Evolutionary conservation across 192 early-diverging fungal genomes (phyloP).

Genomic region (Jimgerdemannia flammicorona): DNA sequence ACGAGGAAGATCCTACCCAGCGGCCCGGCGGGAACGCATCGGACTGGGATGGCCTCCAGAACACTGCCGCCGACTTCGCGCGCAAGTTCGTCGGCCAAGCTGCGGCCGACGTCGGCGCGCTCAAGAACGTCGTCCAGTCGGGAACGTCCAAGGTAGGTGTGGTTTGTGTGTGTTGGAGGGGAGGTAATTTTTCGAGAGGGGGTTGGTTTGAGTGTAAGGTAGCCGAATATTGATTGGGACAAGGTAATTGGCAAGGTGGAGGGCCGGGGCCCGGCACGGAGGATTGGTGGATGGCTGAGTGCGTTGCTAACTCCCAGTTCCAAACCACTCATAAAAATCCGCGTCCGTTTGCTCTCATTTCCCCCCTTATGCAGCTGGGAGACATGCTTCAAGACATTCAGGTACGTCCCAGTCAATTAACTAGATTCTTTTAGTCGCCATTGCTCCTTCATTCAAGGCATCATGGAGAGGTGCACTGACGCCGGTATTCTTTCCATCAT

Average conservation of each 20-base stretch:
- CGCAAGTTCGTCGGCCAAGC: constrained; percentile 45
- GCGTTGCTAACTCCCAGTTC: too few species aligned
- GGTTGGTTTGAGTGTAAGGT: neutral
- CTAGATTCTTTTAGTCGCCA: neutral
- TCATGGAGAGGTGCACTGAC: too few species aligned
- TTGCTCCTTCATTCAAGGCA: too few species aligned
- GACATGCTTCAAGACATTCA: constrained; percentile 19
- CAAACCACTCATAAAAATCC: neutral
- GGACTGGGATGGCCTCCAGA: constrained; percentile 33
- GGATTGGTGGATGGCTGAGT: too few species aligned
- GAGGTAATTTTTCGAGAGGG: neutral
- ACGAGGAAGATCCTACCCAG: constrained; percentile 38
- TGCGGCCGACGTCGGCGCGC: constrained; percentile 32
- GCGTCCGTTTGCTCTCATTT: neutral
- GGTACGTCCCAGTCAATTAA: constrained; percentile 5
- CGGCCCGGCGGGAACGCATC: neutral
- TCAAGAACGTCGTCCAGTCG: constrained; percentile 34
- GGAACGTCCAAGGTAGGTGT: constrained; percentile 21
- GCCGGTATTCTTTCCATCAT: too few species aligned
- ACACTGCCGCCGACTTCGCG: constrained; percentile 30
- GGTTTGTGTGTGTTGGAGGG: neutral
- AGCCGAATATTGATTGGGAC: too few species aligned
- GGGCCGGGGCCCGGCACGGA: too few species aligned
- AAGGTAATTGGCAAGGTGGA: too few species aligned
- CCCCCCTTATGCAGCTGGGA: neutral